phyloP scores from a whole-genome alignment of 2,329 filamentous ascomycete genomes.

The Monilinia vaccinii-corymbosi region DNA sequence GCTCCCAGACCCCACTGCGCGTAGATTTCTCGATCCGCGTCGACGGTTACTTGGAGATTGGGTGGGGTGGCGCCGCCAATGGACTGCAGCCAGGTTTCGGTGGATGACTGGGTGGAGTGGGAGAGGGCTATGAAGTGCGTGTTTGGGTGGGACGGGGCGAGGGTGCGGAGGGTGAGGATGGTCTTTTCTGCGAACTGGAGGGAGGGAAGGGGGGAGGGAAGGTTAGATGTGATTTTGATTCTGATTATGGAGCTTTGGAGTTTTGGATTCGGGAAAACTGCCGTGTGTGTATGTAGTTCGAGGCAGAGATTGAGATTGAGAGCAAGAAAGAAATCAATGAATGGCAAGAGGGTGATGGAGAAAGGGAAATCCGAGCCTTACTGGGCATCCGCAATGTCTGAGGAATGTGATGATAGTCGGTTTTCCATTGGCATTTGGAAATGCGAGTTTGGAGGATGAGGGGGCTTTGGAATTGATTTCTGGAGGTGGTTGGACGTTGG shows the following conservation, averaged over 20 bases:
- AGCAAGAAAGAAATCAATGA: too few relatives aligned
- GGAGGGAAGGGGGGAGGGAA: too few relatives aligned
- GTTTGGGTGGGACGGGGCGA: conserved; percentile 41
- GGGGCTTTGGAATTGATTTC: conserved; percentile 48
- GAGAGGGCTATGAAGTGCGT: conserved; percentile 54
- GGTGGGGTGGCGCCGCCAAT: conserved; percentile 25
- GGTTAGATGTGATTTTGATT: conserved; percentile 5
- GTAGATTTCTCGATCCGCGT: conserved; percentile 51
- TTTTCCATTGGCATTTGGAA: conserved; percentile 42
- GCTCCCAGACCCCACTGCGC: conserved; percentile 55
- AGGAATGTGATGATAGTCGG: conserved; percentile 58
- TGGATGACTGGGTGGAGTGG: conserved; percentile 49
- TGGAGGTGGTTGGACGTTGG: conserved; percentile 38
- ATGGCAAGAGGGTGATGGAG: too few relatives aligned
- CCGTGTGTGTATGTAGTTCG: not conserved
- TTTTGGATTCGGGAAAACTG: not conserved
- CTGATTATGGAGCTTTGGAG: not conserved
- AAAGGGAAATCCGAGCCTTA: conserved; percentile 31
- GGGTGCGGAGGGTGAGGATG: conserved; percentile 44
- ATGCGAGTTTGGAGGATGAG: conserved; percentile 39
- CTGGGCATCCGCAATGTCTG: conserved; percentile 69
- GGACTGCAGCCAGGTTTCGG: conserved; percentile 32
- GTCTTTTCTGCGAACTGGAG: conserved; percentile 50
- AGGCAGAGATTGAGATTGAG: not conserved
- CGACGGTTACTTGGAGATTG: conserved; percentile 48